Conservation (phyloP, 371 early-diverging fungal genomes). For the Syncephalis fuscata region DNA sequence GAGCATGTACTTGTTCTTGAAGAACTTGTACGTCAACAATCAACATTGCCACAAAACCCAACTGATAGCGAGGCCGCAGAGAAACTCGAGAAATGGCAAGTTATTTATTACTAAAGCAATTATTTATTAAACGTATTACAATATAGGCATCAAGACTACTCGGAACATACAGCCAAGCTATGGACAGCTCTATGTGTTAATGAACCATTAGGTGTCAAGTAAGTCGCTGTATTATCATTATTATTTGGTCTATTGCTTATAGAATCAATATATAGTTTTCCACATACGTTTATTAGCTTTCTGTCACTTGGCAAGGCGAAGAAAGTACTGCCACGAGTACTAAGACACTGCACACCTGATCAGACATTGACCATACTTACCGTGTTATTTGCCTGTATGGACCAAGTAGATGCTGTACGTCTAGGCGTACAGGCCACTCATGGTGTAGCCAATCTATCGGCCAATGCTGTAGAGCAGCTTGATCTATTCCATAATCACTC, state of each 20-base stretch:
- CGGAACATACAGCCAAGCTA: slow-evolving; percentile 30
- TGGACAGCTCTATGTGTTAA: slow-evolving; percentile 39
- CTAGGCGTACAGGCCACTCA: slow-evolving; percentile 10
- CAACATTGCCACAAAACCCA: slow-evolving; percentile 13
- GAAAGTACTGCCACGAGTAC: slow-evolving; percentile 65
- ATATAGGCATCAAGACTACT: slow-evolving; percentile 30
- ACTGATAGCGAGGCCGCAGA: slow-evolving; percentile 30
- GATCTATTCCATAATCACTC: slow-evolving; percentile 72
- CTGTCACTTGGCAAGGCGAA: slow-evolving; percentile 73
- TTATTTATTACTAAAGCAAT: not conserved
- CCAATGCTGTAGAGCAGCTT: slow-evolving; percentile 40
- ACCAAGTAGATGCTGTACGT: slow-evolving; percentile 68
- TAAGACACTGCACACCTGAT: slow-evolving; percentile 56
- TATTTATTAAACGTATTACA: slow-evolving; percentile 2
- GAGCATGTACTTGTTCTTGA: slow-evolving; percentile 59
- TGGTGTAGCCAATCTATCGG: slow-evolving; percentile 13
- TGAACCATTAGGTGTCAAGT: slow-evolving; percentile 38
- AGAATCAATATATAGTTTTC: slow-evolving; percentile 22
- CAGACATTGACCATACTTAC: slow-evolving; percentile 60
- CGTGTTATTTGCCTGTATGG: slow-evolving; percentile 63
- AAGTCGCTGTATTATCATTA: no score
- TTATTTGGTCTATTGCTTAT: no score
- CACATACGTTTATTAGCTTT: slow-evolving; percentile 43
- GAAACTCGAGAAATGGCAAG: slow-evolving; percentile 24
- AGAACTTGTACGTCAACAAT: slow-evolving; percentile 44